phyloP scores from a whole-genome alignment of 768 basidiomycete genomes.

The Xanthoconium stramineum region DNA sequence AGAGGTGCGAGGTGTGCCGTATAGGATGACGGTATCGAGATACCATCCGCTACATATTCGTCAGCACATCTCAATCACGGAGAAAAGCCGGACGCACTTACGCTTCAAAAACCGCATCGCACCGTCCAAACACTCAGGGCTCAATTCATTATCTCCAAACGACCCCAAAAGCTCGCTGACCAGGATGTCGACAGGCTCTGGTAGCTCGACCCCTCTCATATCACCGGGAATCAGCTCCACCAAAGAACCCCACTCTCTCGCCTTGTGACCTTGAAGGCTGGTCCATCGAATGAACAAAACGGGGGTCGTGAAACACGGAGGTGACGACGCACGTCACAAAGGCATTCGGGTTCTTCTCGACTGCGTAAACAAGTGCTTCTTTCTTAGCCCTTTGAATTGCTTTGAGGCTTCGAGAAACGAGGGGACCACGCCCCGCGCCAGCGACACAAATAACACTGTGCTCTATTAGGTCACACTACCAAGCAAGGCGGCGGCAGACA shows the following conservation, averaged over 20 bases:
- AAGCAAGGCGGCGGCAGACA: slow-evolving; percentile 30
- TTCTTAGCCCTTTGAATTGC: slow-evolving; percentile 69
- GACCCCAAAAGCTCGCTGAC: slow-evolving; percentile 95
- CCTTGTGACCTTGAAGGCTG: slow-evolving; percentile 82
- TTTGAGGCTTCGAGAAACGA: slow-evolving; percentile 79
- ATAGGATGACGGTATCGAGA: slow-evolving; percentile 96
- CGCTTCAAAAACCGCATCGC: slow-evolving; percentile 91
- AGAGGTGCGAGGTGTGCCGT: slow-evolving; percentile 92
- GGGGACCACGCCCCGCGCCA: slow-evolving; percentile 92
- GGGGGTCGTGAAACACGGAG: slow-evolving; percentile 6
- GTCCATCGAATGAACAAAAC: slow-evolving; percentile 13
- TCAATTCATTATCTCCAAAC: slow-evolving; percentile 98
- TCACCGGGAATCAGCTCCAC: slow-evolving; percentile 91
- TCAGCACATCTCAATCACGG: slow-evolving; percentile 11
- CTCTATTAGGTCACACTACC: slow-evolving; percentile 14
- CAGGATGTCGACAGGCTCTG: slow-evolving; percentile 88
- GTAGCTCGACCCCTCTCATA: slow-evolving; percentile 81
- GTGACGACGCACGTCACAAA: slow-evolving; percentile 79
- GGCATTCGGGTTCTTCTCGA: slow-evolving; percentile 97
- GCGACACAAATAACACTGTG: slow-evolving; percentile 83
- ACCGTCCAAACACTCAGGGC: slow-evolving; percentile 97
- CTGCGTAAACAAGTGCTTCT: slow-evolving; percentile 70
- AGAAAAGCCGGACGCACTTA: slow-evolving; percentile 28
- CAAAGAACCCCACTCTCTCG: slow-evolving; percentile 75
- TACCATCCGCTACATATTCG: slow-evolving; percentile 66